Percentiles rank a stretch among this genome's conserved stretches.
Conservation (phyloP, 768 basidiomycete species). For the Lyophyllum atratum region DNA sequence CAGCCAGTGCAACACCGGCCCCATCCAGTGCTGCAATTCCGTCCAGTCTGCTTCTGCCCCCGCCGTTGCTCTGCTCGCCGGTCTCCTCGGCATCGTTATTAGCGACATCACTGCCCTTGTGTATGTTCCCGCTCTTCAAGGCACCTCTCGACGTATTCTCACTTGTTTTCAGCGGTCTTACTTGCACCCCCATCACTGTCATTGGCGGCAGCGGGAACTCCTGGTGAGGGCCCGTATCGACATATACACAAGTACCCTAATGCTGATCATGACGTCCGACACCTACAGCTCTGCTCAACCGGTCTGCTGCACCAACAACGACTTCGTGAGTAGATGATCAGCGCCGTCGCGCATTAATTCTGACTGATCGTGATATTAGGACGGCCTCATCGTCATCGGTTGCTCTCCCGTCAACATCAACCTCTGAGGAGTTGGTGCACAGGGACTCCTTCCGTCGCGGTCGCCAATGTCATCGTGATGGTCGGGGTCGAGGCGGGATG, state of each 20-base stretch:
- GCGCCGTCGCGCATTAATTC: background rate
- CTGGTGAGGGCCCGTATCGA: conserved; percentile 12
- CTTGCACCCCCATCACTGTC: conserved; percentile 31
- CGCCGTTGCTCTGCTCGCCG: conserved; percentile 22
- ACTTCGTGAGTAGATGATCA: conserved; percentile 29
- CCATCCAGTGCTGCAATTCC: conserved; percentile 28
- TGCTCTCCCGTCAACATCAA: conserved; percentile 38
- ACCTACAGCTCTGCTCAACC: conserved; percentile 25
- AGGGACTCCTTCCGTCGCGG: background rate
- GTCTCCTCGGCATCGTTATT: conserved; percentile 33
- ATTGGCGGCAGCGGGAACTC: conserved; percentile 22
- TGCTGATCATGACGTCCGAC: background rate
- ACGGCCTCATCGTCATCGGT: conserved; percentile 36
- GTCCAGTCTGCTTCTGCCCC: conserved; percentile 20
- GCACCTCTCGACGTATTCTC: background rate
- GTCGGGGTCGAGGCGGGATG: background rate
- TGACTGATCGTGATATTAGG: conserved; percentile 16
- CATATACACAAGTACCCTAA: background rate
- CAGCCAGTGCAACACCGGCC: conserved; percentile 33
- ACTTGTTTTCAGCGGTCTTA: conserved; percentile 24
- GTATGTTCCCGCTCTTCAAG: conserved; percentile 16
- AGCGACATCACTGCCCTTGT: conserved; percentile 25
- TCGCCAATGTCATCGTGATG: background rate
- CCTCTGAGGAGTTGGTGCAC: conserved; percentile 7
- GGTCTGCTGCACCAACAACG: conserved; percentile 39